Percentiles rank a stretch among this genome's conserved stretches.
These are phyloP conservation scores for Coemansia sp. DNA, from an alignment of 192 early-diverging fungal genomes.

Conservation along the genomic window DNA sequence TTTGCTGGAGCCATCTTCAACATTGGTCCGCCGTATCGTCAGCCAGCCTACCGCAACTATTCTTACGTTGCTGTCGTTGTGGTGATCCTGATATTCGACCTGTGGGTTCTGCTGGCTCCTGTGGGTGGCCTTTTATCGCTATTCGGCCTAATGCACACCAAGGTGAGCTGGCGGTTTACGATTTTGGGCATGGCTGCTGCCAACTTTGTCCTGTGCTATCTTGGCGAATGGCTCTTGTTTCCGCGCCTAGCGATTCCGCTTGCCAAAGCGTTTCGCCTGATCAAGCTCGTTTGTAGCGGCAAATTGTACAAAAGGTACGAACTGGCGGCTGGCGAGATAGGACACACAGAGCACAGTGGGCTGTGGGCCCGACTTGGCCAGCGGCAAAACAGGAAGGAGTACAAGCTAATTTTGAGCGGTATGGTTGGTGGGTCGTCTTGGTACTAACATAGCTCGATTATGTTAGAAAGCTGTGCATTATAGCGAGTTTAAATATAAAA, in stretches of 20 bases:
- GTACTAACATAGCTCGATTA: constrained; percentile 7
- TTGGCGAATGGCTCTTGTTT: constrained; percentile 42
- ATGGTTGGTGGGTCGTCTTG: constrained; percentile 26
- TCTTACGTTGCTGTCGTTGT: constrained; percentile 24
- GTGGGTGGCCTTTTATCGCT: constrained; percentile 34
- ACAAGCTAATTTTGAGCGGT: constrained; percentile 28
- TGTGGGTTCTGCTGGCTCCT: constrained; percentile 44
- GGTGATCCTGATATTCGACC: constrained; percentile 34
- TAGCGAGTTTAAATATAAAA: background rate
- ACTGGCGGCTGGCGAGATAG: background rate
- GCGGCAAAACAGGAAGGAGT: constrained; percentile 34
- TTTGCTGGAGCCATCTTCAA: constrained; percentile 87
- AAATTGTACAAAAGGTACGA: background rate
- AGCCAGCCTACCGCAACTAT: constrained; percentile 74
- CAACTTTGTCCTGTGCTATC: constrained; percentile 40
- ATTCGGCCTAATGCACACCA: constrained; percentile 24
- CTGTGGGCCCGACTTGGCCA: constrained; percentile 36
- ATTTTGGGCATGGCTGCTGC: constrained; percentile 41
- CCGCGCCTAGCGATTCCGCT: constrained; percentile 31
- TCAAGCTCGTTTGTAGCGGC: constrained; percentile 2
- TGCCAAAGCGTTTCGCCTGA: constrained; percentile 23
- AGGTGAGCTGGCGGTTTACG: constrained; percentile 36
- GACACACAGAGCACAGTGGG: background rate
- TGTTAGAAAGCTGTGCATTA: no score
- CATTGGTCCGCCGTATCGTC: constrained; percentile 93